Evolutionary conservation across 2,329 filamentous ascomycete genomes (phyloP).

Genomic region (Diaporthe caulivora): DNA sequence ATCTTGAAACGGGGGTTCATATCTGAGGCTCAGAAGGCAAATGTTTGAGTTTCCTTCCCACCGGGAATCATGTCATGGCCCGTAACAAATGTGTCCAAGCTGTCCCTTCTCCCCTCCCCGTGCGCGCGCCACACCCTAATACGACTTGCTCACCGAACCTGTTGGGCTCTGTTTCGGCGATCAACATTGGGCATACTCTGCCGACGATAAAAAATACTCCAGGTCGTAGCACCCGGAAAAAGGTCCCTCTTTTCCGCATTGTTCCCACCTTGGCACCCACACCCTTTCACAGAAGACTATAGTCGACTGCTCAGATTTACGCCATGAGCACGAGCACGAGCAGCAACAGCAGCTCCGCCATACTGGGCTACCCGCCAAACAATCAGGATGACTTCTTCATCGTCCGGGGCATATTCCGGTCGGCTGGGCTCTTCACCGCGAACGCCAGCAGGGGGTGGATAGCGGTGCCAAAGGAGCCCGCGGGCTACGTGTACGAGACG

Average conservation of each 20-base stretch:
- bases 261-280: slow-evolving; percentile 25
- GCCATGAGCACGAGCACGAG: slow-evolving; percentile 4
- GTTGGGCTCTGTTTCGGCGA: slow-evolving; percentile 8
- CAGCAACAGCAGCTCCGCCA: slow-evolving; percentile 22
- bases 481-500: slow-evolving; percentile 44
- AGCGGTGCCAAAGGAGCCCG: slow-evolving; percentile 40
- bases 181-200: not conserved
- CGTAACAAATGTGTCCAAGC: not conserved
- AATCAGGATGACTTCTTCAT: slow-evolving; percentile 47
- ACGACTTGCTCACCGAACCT: slow-evolving; percentile 1
- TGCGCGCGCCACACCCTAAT: not conserved
- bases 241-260: not conserved
- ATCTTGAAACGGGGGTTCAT: slow-evolving; percentile 24
- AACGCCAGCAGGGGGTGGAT: slow-evolving; percentile 22
- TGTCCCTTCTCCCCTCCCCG: not conserved
- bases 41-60: slow-evolving; percentile 16
- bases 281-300: not conserved
- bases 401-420: slow-evolving; percentile 44
- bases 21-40: not conserved
- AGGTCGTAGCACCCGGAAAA: not conserved
- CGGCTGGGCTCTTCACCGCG: slow-evolving; percentile 37
- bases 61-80: not conserved
- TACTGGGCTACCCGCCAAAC: slow-evolving; percentile 40
- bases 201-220: slow-evolving; percentile 13
- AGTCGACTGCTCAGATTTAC: slow-evolving; percentile 15